These are phyloP conservation scores for Epichloe sibirici DNA, from an alignment of 2,329 filamentous ascomycete genomes.

Conservation along the genomic window DNA sequence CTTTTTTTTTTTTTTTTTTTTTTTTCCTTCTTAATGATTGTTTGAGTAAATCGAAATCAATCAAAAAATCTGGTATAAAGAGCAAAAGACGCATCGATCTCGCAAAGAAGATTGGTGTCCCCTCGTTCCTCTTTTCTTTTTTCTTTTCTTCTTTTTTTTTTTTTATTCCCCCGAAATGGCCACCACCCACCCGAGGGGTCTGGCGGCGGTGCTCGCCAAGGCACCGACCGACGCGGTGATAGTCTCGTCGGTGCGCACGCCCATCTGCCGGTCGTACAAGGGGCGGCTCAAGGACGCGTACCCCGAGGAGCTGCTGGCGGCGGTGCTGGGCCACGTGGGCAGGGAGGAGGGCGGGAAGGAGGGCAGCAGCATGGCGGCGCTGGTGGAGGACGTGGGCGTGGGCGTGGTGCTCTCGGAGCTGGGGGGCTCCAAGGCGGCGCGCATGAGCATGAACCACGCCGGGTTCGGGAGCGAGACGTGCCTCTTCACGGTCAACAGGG, in stretches of 20 bases:
- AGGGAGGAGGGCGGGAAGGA: slow-evolving; percentile 30
- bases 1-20: no score
- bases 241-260: slow-evolving; percentile 80
- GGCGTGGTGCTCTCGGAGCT: slow-evolving; percentile 87
- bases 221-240: slow-evolving; percentile 74
- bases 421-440: slow-evolving; percentile 82
- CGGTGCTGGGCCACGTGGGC: slow-evolving; percentile 31
- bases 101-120: background rate
- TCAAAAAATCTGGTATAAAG: no score
- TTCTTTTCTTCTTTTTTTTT: background rate
- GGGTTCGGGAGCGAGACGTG: slow-evolving; percentile 61
- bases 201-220: slow-evolving; percentile 67
- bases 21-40: no score
- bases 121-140: background rate
- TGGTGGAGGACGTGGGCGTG: slow-evolving; percentile 67
- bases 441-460: slow-evolving; percentile 80
- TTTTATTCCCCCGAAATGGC: background rate
- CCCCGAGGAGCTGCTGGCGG: slow-evolving; percentile 74
- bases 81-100: no score
- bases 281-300: slow-evolving; percentile 78
- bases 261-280: slow-evolving; percentile 72
- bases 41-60: no score
- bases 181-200: slow-evolving; percentile 30
- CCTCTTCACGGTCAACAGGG: slow-evolving; percentile 81
- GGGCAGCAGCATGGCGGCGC: slow-evolving; percentile 40